phyloP scores from a whole-genome alignment of 805 yeast genomes.

The Teunomyces tritomae region DNA sequence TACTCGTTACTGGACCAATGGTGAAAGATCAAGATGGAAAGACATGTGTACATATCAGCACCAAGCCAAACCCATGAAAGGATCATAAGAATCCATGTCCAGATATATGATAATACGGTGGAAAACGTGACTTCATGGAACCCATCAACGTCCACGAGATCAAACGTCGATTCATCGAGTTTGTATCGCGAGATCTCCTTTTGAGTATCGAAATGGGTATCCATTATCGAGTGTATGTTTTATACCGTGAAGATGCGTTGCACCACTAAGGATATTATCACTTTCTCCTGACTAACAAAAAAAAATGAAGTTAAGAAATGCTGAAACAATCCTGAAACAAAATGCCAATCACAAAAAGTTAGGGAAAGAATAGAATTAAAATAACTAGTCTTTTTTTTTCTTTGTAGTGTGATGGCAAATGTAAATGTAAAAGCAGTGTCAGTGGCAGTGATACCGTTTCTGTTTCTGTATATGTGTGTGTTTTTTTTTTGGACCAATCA shows the following conservation, averaged over 20 bases:
- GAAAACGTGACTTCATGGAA: slow-evolving; percentile 44
- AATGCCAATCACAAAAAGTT: background rate
- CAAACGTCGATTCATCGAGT: slow-evolving; percentile 45
- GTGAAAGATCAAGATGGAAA: slow-evolving; percentile 69
- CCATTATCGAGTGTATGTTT: background rate
- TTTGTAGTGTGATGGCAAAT: too few relatives aligned
- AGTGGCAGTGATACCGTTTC: too few relatives aligned
- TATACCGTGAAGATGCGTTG: too few relatives aligned
- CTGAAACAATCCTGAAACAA: background rate
- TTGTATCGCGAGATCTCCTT: slow-evolving; percentile 27
- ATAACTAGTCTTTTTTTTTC: background rate
- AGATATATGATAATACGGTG: slow-evolving; percentile 44
- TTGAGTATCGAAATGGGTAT: slow-evolving; percentile 19
- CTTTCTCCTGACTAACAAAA: too few relatives aligned
- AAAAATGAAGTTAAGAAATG: too few relatives aligned
- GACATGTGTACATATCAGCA: slow-evolving; percentile 76
- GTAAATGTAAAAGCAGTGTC: too few relatives aligned
- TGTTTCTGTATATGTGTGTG: too few relatives aligned
- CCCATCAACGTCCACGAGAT: slow-evolving; percentile 43
- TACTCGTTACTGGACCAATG: slow-evolving; percentile 59
- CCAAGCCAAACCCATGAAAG: slow-evolving; percentile 52
- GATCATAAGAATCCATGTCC: slow-evolving; percentile 48
- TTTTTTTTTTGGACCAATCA: too few relatives aligned
- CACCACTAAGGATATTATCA: too few relatives aligned
- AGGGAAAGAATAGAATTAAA: background rate